phyloP scores from a whole-genome alignment of 306 rosid genomes.

The Pueraria montana region DNA sequence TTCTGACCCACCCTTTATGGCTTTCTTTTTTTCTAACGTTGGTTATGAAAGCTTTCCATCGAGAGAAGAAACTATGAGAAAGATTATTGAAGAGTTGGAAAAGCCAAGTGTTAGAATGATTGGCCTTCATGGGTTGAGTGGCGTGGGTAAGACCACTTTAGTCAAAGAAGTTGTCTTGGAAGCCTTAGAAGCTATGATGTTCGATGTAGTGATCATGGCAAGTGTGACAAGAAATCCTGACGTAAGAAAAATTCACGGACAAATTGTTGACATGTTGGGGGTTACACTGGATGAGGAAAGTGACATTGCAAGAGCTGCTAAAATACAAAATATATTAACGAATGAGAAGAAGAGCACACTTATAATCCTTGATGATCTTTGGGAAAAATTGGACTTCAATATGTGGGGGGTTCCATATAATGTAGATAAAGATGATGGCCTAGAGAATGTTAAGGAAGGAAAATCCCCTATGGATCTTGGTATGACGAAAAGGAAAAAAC shows the following conservation, averaged over 20 bases:
- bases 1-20: constrained; percentile 25
- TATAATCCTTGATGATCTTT: constrained; percentile 37
- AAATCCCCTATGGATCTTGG: too few relatives aligned
- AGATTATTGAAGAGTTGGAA: not conserved
- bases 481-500: too few relatives aligned
- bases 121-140: constrained; percentile 39
- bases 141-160: constrained; percentile 47
- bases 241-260: constrained; percentile 41
- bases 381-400: constrained; percentile 15
- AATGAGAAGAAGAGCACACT: constrained; percentile 16
- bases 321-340: not conserved
- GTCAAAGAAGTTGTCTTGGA: constrained; percentile 24
- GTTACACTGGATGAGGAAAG: constrained; percentile 24
- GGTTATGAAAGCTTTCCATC: constrained; percentile 31
- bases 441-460: not conserved
- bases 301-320: constrained; percentile 45
- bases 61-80: not conserved
- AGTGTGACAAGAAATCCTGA: constrained; percentile 10
- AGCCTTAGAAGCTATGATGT: not conserved
- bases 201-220: constrained; percentile 17
- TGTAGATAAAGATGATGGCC: not conserved
- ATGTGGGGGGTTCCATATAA: constrained; percentile 32
- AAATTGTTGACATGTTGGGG: constrained; percentile 39
- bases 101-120: not conserved
- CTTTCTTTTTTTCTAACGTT: not conserved